phyloP scores from a whole-genome alignment of 441 rosid species.

The Adansonia madagascariensis region DNA sequence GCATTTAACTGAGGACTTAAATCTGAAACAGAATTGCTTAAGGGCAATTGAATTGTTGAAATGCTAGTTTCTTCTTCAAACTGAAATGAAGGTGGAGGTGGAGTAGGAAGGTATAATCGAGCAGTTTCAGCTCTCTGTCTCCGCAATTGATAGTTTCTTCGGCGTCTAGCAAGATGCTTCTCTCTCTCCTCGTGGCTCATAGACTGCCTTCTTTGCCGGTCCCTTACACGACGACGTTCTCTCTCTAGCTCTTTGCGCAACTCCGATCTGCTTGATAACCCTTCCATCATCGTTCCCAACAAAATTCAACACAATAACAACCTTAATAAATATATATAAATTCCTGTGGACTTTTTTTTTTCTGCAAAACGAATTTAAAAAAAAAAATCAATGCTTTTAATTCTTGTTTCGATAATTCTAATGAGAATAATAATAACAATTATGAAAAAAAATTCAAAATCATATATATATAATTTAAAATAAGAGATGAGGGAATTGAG shows the following conservation, averaged over 20 bases:
- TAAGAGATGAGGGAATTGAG: neutral
- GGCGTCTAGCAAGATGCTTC: conserved; percentile 86
- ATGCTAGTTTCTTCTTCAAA: conserved; percentile 30
- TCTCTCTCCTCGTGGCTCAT: conserved; percentile 91
- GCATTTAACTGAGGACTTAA: conserved; percentile 26
- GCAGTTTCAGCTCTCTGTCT: conserved; percentile 65
- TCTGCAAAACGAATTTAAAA: neutral
- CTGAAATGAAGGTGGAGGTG: conserved; percentile 42
- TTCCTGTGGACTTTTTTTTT: neutral
- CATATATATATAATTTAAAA: neutral
- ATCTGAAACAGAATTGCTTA: conserved; percentile 31
- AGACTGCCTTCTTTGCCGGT: conserved; percentile 82
- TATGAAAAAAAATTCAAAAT: neutral
- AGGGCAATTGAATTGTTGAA: conserved; percentile 19
- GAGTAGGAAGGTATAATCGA: conserved; percentile 40
- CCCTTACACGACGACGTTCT: conserved; percentile 79
- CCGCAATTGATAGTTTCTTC: conserved; percentile 79
- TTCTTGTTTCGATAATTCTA: neutral
- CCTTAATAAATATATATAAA: conserved; percentile 6
- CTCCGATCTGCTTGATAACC: conserved; percentile 44
- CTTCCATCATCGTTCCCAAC: conserved; percentile 39
- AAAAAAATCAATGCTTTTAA: neutral
- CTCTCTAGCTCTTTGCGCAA: conserved; percentile 77
- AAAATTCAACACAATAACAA: conserved; percentile 25
- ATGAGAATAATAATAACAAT: neutral